Conservation (phyloP, 306 rosid species). For the Vigna unguiculata region DNA sequence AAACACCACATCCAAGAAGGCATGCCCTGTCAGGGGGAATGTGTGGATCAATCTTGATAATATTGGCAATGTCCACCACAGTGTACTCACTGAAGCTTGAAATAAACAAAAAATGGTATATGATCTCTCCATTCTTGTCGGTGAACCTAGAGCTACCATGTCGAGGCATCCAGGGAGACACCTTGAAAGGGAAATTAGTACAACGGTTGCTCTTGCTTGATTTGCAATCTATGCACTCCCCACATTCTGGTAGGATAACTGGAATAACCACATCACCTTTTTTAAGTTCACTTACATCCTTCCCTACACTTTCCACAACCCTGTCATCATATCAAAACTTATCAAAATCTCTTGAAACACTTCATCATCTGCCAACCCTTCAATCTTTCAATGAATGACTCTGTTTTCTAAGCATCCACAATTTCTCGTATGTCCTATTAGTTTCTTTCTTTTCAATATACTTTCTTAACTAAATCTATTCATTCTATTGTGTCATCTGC, state of each 20-base stretch:
- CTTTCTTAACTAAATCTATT: too few relatives aligned
- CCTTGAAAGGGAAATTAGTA: conserved; percentile 64
- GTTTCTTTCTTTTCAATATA: too few relatives aligned
- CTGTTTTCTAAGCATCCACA: too few relatives aligned
- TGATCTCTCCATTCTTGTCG: conserved; percentile 60
- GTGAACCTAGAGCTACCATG: conserved; percentile 74
- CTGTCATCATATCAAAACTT: conserved; percentile 39
- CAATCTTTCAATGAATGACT: background rate
- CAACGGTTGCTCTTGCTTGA: conserved; percentile 82
- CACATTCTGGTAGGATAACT: conserved; percentile 73
- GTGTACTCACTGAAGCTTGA: conserved; percentile 87
- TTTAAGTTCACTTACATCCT: conserved; percentile 65
- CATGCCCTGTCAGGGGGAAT: conserved; percentile 75
- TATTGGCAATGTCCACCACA: conserved; percentile 70
- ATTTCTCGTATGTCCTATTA: too few relatives aligned
- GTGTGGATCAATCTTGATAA: conserved; percentile 61
- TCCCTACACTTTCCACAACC: conserved; percentile 86
- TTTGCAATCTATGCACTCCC: conserved; percentile 67
- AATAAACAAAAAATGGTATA: conserved; percentile 72
- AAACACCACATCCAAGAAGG: conserved; percentile 80
- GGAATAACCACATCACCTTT: conserved; percentile 79
- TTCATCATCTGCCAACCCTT: background rate
- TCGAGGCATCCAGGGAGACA: conserved; percentile 74
- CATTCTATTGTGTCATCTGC: too few relatives aligned
- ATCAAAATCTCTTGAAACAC: conserved; percentile 13